Base-by-base conservation (phyloP, 768 basidiomycete species). In the Xerocomellus intermedius region DNA sequence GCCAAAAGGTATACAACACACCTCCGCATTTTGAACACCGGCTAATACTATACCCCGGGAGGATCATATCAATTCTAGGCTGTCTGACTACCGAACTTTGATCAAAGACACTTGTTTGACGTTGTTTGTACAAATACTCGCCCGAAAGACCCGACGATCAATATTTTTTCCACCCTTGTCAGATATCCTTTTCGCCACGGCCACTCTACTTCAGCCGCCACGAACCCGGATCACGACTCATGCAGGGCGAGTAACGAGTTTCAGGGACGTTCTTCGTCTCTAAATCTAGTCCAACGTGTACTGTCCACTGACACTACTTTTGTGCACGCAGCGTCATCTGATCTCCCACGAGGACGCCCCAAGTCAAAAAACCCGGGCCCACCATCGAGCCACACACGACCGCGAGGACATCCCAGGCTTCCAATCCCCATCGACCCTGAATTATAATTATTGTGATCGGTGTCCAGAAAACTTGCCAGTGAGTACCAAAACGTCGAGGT, bases 341-440 rank as follows among this genome's bases (percentile, higher is more conserved):
- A 60, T 48, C n/a, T 42, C 28, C 49, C 60, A 62, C 50, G 60
- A 51, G 60, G 60, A 39, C 21, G 19, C 22, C 22, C 9, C 22
- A 8, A 37, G 14, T 4, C 37, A 16, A 24, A 39, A 38, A 16
- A 24, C 19, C 10, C 13, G 16, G 30, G 4, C 30, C 5, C 22
- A 16, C 12, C 13, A 19, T 16, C 28, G 8, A 32, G 21, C 45
- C 32, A 43, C 22, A 35, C n/a, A 35, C 21, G 33, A 33, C 28
- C 33, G 19, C 32, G 24, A 30, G 28, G 41, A 47, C 21, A 4
- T 32, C 10, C 41, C 42, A 28, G 32, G 36, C 24, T 42, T 33
- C 45, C 33, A 36, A 33, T 33, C 14, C 4, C 35, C 26, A 9
- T 32, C 12, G 50, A 53, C 35, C 62, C 61, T 64, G 54, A 45